These are phyloP conservation scores for Sarocladium brachiariae DNA, from an alignment of 2,329 filamentous ascomycete genomes.

Conservation along the genomic window DNA sequence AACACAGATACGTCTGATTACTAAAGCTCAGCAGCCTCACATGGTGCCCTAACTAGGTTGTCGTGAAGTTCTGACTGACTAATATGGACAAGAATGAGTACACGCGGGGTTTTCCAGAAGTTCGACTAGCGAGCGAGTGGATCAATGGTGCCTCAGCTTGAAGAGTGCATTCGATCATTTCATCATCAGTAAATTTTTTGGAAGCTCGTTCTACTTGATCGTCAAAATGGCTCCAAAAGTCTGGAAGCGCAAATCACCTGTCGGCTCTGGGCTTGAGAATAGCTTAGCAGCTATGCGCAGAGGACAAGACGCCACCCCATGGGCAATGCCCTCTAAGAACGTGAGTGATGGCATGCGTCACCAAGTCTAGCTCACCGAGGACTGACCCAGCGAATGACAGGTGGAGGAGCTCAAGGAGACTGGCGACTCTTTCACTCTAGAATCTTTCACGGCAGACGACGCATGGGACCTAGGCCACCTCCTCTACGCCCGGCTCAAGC, in stretches of 20 bases:
- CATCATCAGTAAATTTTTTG: too few relatives aligned
- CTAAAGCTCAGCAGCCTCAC: too few relatives aligned
- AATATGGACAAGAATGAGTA: too few relatives aligned
- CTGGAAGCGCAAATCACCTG: not conserved
- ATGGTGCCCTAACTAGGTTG: too few relatives aligned
- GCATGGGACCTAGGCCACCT: constrained; percentile 60
- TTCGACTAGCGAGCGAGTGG: too few relatives aligned
- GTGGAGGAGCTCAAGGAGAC: constrained; percentile 23
- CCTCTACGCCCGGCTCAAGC: constrained; percentile 55
- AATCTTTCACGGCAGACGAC: constrained; percentile 55
- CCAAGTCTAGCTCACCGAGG: not conserved
- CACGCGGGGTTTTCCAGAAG: too few relatives aligned
- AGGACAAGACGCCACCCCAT: not conserved
- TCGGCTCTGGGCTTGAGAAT: constrained; percentile 1
- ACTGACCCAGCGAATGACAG: constrained; percentile 13
- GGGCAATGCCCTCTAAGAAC: constrained; percentile 1
- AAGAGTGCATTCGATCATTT: too few relatives aligned
- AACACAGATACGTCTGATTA: too few relatives aligned
- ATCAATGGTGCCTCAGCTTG: too few relatives aligned
- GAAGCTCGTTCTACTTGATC: too few relatives aligned
- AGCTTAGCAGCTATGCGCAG: not conserved
- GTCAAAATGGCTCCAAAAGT: constrained; percentile 4
- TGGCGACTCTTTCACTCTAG: constrained; percentile 36
- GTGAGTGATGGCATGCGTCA: not conserved
- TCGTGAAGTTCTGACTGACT: too few relatives aligned